phyloP scores from a whole-genome alignment of 1,139 yeast genomes.

The Scheffersomyces titani region DNA sequence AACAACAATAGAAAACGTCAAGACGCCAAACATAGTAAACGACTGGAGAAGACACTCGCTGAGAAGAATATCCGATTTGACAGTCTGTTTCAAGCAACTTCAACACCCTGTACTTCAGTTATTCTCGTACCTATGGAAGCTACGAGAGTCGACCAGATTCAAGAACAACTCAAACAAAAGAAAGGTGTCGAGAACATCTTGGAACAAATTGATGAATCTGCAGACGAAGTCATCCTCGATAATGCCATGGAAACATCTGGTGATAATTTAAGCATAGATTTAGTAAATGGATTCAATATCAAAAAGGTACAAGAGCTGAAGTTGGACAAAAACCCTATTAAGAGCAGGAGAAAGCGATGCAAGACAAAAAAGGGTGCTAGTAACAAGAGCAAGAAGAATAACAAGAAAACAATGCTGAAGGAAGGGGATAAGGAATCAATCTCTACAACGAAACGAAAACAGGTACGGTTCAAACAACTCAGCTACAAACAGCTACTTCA shows the following conservation, averaged over 20 bases:
- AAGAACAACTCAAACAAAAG: slow-evolving; percentile 2
- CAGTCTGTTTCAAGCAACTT: slow-evolving; percentile 13
- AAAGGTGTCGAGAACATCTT: neutral
- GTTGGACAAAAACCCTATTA: neutral
- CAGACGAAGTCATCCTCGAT: neutral
- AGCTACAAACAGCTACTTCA: slow-evolving; percentile 4
- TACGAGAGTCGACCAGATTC: slow-evolving; percentile 9
- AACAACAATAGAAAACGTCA: slow-evolving; percentile 19
- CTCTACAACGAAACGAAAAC: neutral
- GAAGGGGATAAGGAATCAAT: neutral
- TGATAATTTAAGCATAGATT: no score
- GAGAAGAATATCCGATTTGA: neutral
- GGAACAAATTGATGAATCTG: neutral
- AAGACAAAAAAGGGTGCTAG: neutral
- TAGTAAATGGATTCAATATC: neutral
- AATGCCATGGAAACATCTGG: neutral
- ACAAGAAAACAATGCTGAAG: neutral
- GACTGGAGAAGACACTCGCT: neutral
- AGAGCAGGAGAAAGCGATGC: neutral
- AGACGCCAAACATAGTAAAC: slow-evolving; percentile 7
- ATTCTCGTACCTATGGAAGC: slow-evolving; percentile 7
- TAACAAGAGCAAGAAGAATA: neutral
- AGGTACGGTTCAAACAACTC: neutral
- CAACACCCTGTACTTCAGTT: slow-evolving; percentile 13
- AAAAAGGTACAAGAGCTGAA: neutral